Base-by-base conservation (phyloP, 164 flowering plant species). In the Vitis amurensis region DNA sequence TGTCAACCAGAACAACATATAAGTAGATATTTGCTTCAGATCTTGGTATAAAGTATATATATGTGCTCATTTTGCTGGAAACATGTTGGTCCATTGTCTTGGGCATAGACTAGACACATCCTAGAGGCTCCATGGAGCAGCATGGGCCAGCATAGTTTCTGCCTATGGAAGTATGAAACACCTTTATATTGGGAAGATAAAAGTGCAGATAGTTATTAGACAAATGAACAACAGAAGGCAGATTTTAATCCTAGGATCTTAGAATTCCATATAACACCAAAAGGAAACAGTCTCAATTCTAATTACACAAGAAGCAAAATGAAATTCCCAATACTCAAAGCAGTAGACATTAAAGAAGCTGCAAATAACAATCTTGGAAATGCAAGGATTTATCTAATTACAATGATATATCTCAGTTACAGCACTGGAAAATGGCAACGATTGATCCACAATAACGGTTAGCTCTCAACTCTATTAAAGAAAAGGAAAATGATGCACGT, bases 311-410 rank as follows among this genome's bases (percentile, higher is more conserved):
- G 66, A 57, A 50, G 12, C 56, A 66, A 13, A 55, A 69, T 15
- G 59, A 44, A 73, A 51, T 59, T 51, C 59, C 63, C 51, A 75
- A 50, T 66, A 66, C 59, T 47, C 68, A 64, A 67, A 67, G 72
- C 56, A 53, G 37, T 19, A 64, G 72, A 49, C 55, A 76, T 55
- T 63, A 64, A 71, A 31, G 52, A 44, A 50, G 74, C 51, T 30
- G 71, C 71, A 68, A 58, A 65, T 64, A 56, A 49, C 71, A 69
- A 73, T 61, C 68, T 65, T 51, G 9, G 64, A 56, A 69, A 55
- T 61, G 60, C 48, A 59, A 69, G 61, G 55, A 63, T 68, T 66
- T 65, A 59, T 70, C 55, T 71, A 74, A 71, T 74, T 77, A 77
- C 80, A 77, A 49, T 16, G 55, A 61, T 64, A 65, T 55, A 64